These are phyloP conservation scores for Cladorrhinum sp. DNA, from an alignment of 2,329 filamentous ascomycete species.

Conservation along the genomic window DNA sequence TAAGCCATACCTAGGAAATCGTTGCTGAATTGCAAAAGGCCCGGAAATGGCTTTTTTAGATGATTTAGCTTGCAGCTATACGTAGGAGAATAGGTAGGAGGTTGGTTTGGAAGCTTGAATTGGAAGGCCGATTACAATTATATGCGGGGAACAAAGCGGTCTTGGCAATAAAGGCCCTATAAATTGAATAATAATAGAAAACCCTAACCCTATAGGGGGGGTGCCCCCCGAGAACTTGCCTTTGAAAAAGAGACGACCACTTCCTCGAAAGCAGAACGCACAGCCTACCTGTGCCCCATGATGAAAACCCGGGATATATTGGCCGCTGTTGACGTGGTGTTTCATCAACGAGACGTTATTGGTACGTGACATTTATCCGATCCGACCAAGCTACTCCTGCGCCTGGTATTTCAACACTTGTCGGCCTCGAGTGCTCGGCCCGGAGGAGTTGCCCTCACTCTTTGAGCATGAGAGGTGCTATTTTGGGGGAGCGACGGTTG, in stretches of 20 bases:
- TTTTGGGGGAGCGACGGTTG: not conserved
- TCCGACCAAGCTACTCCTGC: constrained; percentile 4
- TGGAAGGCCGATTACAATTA: no score
- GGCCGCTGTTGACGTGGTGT: not conserved
- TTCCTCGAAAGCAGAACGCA: no score
- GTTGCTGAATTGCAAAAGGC: not conserved
- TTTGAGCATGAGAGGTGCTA: not conserved
- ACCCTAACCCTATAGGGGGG: no score
- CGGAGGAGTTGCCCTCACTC: not conserved
- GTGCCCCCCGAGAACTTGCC: no score
- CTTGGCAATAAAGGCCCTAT: no score
- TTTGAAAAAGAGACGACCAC: no score
- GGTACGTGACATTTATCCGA: constrained; percentile 7
- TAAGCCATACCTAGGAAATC: not conserved
- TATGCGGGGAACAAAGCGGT: no score
- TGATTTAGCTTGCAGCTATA: not conserved
- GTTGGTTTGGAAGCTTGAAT: no score
- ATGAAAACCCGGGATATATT: no score
- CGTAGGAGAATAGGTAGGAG: no score
- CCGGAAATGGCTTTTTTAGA: not conserved
- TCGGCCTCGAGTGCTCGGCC: not conserved
- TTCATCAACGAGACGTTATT: not conserved
- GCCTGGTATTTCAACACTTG: not conserved
- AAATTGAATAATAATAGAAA: no score
- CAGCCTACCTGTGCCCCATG: no score